These are phyloP conservation scores for Lolium multiflorum DNA, from an alignment of 176 grass and related monocot genomes.

Conservation along the genomic window DNA sequence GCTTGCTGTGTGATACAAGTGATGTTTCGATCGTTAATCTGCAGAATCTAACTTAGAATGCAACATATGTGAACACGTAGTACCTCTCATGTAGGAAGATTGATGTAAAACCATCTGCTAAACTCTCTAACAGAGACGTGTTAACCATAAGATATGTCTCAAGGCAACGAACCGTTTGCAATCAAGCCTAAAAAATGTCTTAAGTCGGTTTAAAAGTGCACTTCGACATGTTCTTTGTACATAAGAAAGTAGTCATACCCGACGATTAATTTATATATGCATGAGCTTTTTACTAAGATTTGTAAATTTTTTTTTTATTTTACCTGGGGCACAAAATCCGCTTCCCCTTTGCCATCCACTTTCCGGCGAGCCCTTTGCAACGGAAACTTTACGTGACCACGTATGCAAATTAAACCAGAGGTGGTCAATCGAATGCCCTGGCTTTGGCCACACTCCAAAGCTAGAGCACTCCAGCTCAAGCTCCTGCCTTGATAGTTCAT, in stretches of 20 bases:
- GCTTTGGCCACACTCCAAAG: conserved; percentile 25
- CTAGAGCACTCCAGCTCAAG: conserved; percentile 15
- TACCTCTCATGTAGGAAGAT: not conserved
- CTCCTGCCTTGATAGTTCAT: conserved; percentile 26
- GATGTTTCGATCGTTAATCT: not conserved
- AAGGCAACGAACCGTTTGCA: not conserved
- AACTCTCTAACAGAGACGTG: not conserved
- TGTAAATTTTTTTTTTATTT: no score
- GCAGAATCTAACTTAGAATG: not conserved
- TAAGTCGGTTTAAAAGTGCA: not conserved
- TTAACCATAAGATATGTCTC: not conserved
- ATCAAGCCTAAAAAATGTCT: not conserved
- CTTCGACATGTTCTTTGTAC: not conserved
- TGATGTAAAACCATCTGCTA: not conserved
- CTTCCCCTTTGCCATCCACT: not conserved
- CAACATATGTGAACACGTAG: not conserved
- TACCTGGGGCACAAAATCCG: not conserved
- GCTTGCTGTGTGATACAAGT: conserved; percentile 25
- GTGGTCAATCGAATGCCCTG: not conserved
- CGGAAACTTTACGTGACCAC: conserved; percentile 12
- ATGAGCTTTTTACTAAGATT: no score
- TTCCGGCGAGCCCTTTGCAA: not conserved
- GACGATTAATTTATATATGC: no score
- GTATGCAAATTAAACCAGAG: not conserved
- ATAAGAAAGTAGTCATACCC: no score